A percentile compares a stretch with the other conserved stretches of the same genome.
Evolutionary conservation across 495 filamentous ascomycete species (phyloP).

Genomic region (Tuber calosporum): DNA sequence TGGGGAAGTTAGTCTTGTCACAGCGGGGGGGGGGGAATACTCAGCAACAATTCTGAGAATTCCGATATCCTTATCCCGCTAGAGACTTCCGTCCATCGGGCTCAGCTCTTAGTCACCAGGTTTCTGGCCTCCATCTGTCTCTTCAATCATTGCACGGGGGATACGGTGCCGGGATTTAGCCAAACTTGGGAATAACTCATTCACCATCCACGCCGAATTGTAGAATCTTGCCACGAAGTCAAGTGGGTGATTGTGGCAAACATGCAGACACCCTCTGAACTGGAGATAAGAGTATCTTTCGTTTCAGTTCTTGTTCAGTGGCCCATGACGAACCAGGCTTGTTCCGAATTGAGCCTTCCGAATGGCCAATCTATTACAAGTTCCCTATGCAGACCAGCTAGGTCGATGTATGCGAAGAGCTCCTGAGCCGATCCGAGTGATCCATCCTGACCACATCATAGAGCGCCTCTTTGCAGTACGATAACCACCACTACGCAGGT

Average conservation of each 20-base stretch:
- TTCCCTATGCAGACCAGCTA: neutral
- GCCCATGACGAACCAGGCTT: neutral
- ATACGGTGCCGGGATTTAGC: neutral
- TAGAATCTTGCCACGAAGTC: neutral
- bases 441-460: neutral
- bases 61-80: neutral
- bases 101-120: neutral
- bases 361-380: neutral
- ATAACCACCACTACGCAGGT: neutral
- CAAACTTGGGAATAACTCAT: neutral
- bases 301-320: neutral
- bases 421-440: neutral
- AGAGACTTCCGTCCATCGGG: neutral
- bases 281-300: neutral
- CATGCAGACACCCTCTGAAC: neutral
- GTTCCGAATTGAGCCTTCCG: neutral
- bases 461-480: neutral
- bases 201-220: neutral
- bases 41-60: too few species aligned
- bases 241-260: neutral
- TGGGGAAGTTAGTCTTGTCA: neutral
- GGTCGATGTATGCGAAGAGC: neutral
- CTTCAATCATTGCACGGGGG: neutral
- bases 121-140: neutral
- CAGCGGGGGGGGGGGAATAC: neutral